Conservation (phyloP, 1,139 yeast genomes). For the Blastobotrys capitulatus region DNA sequence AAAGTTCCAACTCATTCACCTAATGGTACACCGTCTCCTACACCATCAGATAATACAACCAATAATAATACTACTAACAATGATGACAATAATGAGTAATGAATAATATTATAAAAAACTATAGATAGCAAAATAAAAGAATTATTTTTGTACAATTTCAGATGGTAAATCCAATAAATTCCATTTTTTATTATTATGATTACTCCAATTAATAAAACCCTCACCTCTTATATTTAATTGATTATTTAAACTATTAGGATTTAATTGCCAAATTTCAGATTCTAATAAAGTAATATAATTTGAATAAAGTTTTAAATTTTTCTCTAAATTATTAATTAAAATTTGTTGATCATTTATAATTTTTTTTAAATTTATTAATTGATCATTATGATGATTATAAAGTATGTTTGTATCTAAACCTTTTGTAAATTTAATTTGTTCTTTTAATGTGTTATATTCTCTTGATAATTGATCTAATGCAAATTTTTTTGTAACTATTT, state of each 20-base stretch:
- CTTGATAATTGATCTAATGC: conserved; percentile 5
- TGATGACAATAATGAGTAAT: neutral
- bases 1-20: conserved; percentile 41
- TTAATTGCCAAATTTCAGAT: neutral
- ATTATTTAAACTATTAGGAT: neutral
- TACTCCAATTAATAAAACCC: neutral
- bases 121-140: neutral
- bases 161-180: conserved; percentile 2
- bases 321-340: neutral
- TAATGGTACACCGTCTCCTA: neutral
- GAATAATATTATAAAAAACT: neutral
- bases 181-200: neutral
- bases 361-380: neutral
- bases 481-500: conserved; percentile 3
- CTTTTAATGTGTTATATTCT: neutral
- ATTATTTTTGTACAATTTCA: neutral
- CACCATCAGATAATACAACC: neutral
- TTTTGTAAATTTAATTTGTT: neutral
- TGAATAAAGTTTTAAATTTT: neutral
- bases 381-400: neutral
- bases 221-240: neutral
- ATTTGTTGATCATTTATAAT: neutral
- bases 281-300: conserved; percentile 6
- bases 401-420: conserved; percentile 1
- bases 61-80: neutral